Evolutionary conservation across 768 basidiomycete species (phyloP).

Genomic region (Agrocybe praecox): DNA sequence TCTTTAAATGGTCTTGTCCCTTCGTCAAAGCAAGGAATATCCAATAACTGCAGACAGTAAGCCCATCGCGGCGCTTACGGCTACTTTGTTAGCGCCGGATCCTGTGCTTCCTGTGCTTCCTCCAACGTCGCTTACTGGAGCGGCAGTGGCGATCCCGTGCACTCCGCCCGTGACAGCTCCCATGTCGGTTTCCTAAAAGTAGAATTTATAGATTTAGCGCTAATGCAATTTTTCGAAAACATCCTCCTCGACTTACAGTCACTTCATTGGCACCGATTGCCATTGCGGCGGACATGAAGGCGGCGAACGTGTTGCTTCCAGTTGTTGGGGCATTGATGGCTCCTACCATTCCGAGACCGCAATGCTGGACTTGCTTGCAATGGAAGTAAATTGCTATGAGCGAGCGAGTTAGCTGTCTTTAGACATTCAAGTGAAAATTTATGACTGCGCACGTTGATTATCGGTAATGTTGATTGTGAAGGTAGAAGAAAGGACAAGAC

Average conservation of each 20-base stretch:
- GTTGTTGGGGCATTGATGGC: constrained; percentile 16
- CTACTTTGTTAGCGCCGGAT: constrained; percentile 9
- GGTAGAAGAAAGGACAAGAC: background rate
- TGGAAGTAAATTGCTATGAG: constrained; percentile 14
- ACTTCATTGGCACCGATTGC: constrained; percentile 11
- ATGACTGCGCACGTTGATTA: background rate
- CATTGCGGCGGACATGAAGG: constrained; percentile 11
- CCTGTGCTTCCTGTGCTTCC: background rate
- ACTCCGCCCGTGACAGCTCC: constrained; percentile 45
- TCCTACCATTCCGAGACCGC: constrained; percentile 33
- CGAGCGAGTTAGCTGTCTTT: too few relatives aligned
- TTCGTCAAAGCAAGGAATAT: background rate
- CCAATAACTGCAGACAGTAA: constrained; percentile 3
- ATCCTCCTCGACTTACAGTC: constrained; percentile 3
- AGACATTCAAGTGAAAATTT: too few relatives aligned
- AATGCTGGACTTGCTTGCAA: constrained; percentile 45
- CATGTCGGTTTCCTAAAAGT: constrained; percentile 32
- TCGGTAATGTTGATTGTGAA: background rate
- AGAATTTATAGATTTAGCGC: background rate
- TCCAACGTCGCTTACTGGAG: constrained; percentile 21
- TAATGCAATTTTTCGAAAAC: background rate
- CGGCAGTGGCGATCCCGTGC: constrained; percentile 33
- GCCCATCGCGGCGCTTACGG: constrained; percentile 9
- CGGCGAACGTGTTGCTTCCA: constrained; percentile 12
- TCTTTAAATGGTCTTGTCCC: too few relatives aligned